These are phyloP conservation scores for Pythium folliculosum DNA, from an alignment of 352 stramenopile genomes.

Conservation along the genomic window DNA sequence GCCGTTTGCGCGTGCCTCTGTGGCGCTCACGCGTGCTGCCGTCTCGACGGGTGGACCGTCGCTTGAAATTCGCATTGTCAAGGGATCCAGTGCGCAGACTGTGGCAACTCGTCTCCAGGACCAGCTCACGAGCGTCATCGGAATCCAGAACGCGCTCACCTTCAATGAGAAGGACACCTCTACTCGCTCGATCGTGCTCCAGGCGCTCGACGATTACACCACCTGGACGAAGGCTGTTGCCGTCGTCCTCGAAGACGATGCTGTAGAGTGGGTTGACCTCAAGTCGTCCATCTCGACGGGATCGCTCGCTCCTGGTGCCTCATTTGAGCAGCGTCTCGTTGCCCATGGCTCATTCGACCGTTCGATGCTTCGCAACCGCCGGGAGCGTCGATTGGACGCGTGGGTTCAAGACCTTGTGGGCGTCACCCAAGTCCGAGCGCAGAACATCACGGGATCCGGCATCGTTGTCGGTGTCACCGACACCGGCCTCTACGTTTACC, in stretches of 20 bases:
- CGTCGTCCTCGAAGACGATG: slow-evolving; percentile 54
- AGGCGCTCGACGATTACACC: slow-evolving; percentile 55
- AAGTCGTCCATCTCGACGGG: slow-evolving; percentile 47
- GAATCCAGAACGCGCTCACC: slow-evolving; percentile 55
- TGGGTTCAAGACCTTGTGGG: slow-evolving; percentile 62
- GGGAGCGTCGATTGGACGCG: slow-evolving; percentile 45
- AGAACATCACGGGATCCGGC: slow-evolving; percentile 65
- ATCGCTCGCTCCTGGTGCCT: slow-evolving; percentile 31
- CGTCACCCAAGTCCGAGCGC: slow-evolving; percentile 47
- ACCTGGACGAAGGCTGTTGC: slow-evolving; percentile 56
- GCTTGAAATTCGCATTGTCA: slow-evolving; percentile 10
- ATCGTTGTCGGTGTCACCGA: slow-evolving; percentile 78
- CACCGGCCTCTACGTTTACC: slow-evolving; percentile 74
- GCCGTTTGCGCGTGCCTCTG: slow-evolving; percentile 65
- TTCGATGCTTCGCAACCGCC: not conserved
- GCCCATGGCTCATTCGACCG: slow-evolving; percentile 5
- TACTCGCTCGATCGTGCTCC: slow-evolving; percentile 40
- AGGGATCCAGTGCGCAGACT: slow-evolving; percentile 30
- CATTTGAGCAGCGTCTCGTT: slow-evolving; percentile 47
- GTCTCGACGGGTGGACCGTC: slow-evolving; percentile 35
- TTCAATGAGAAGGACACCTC: slow-evolving; percentile 23
- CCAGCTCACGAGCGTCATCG: slow-evolving; percentile 34
- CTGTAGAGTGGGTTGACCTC: slow-evolving; percentile 74
- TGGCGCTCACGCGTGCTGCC: slow-evolving; percentile 35
- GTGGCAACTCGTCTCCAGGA: slow-evolving; percentile 35